These are phyloP conservation scores for Lactarius sp. DNA, from an alignment of 768 basidiomycete species.

Conservation along the genomic window DNA sequence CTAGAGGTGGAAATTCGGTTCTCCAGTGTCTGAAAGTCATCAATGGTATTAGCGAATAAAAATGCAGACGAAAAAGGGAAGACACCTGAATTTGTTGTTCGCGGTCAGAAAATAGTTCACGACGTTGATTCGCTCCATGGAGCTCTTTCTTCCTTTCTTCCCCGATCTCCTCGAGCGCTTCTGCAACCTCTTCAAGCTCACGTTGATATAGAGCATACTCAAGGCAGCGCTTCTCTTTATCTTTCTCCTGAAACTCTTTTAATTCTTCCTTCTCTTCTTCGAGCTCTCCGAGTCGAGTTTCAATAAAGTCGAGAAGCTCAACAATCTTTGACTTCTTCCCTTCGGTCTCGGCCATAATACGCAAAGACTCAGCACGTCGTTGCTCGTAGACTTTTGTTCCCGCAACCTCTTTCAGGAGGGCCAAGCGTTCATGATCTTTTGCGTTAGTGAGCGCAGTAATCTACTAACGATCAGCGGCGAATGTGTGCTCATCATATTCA, in stretches of 20 bases:
- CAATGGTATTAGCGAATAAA: constrained; percentile 1
- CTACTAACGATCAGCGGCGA: constrained; percentile 36
- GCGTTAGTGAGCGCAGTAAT: constrained; percentile 96
- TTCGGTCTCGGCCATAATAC: constrained; percentile 96
- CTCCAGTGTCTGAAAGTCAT: constrained; percentile 58
- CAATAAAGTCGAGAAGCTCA: constrained; percentile 87
- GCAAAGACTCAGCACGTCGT: constrained; percentile 83
- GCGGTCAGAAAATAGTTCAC: constrained; percentile 76
- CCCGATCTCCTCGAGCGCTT: constrained; percentile 80
- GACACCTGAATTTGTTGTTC: constrained; percentile 82
- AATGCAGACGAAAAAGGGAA: constrained; percentile 3
- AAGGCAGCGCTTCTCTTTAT: constrained; percentile 88
- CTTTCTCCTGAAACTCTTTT: constrained; percentile 94
- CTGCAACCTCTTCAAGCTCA: constrained; percentile 84
- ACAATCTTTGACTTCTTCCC: constrained; percentile 87
- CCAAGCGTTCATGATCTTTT: constrained; percentile 89
- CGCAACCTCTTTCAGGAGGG: constrained; percentile 95
- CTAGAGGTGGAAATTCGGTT: constrained; percentile 63
- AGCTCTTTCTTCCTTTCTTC: constrained; percentile 79
- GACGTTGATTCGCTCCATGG: constrained; percentile 74
- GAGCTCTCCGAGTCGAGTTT: constrained; percentile 81
- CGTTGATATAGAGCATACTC: constrained; percentile 93
- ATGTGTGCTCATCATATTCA: not conserved
- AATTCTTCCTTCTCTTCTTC: constrained; percentile 98
- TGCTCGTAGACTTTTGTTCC: constrained; percentile 99